phyloP scores from a whole-genome alignment of 495 filamentous ascomycete genomes.

The Sabuloglossum arenarium region DNA sequence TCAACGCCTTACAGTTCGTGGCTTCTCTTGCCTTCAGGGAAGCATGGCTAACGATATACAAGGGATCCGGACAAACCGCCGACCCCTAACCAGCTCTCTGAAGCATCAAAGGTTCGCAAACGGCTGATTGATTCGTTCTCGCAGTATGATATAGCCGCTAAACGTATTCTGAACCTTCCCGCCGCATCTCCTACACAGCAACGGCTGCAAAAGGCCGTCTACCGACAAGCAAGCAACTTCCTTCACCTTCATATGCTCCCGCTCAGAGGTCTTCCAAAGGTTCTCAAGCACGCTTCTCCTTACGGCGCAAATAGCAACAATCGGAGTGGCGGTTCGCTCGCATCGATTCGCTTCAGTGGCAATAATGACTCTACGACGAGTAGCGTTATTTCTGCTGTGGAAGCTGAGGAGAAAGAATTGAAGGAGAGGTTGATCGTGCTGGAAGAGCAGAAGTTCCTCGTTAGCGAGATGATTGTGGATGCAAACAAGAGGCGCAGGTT shows the following conservation, averaged over 20 bases:
- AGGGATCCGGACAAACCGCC: constrained; percentile 55
- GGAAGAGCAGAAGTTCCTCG: constrained; percentile 87
- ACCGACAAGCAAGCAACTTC: constrained; percentile 65
- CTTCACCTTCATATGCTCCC: constrained; percentile 85
- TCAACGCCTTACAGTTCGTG: constrained; percentile 40
- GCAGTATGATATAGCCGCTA: constrained; percentile 73
- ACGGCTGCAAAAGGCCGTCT: constrained; percentile 63
- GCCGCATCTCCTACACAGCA: constrained; percentile 50
- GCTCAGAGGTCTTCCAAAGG: constrained; percentile 62
- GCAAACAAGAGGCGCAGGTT: constrained; percentile 67
- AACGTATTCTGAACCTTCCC: constrained; percentile 61
- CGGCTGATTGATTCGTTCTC: constrained; percentile 76
- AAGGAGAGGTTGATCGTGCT: constrained; percentile 71
- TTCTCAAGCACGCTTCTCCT: constrained; percentile 50
- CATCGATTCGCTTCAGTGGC: constrained; percentile 12
- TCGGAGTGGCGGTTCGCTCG: background rate
- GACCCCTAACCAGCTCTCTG: constrained; percentile 50
- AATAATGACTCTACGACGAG: constrained; percentile 29
- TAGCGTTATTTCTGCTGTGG: constrained; percentile 38
- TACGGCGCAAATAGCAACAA: constrained; percentile 12
- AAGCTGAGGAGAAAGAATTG: constrained; percentile 71
- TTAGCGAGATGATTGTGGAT: constrained; percentile 68
- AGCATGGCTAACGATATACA: constrained; percentile 1
- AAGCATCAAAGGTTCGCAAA: constrained; percentile 80
- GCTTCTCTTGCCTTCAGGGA: constrained; percentile 9